phyloP scores from a whole-genome alignment of 1,284 basidiomycete species.

The Somion occarium region DNA sequence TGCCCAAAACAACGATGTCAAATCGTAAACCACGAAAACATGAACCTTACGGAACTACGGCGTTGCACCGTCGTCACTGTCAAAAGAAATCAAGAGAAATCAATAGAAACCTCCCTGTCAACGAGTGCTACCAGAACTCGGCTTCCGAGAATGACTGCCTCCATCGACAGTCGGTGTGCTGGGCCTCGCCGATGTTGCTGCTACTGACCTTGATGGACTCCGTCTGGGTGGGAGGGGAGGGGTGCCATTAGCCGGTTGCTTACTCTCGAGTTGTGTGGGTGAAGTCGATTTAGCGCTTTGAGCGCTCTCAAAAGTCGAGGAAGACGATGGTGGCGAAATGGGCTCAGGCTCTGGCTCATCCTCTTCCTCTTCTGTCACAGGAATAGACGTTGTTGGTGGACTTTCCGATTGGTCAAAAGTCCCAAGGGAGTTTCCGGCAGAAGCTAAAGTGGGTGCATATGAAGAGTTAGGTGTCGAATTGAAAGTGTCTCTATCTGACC shows the following conservation, averaged over 20 bases:
- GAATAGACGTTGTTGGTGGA: neutral
- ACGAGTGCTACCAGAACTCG: neutral
- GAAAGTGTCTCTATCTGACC: conserved; percentile 12
- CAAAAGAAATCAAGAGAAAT: no score
- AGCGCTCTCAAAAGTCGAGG: neutral
- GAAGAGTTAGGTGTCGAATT: neutral
- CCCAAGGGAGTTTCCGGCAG: neutral
- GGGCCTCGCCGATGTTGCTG: no score
- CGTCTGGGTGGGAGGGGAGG: neutral
- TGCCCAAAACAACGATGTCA: neutral
- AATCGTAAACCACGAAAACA: no score
- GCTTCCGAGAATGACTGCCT: neutral
- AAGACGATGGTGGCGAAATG: neutral
- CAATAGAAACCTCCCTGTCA: no score
- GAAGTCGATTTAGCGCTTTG: neutral
- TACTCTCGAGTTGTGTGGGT: neutral
- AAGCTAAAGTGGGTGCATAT: neutral
- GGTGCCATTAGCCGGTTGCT: neutral
- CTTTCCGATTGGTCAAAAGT: neutral
- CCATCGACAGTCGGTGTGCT: no score
- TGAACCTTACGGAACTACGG: no score
- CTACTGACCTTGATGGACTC: no score
- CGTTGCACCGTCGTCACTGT: neutral
- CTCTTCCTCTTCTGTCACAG: neutral
- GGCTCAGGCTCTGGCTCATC: neutral